A percentile compares a stretch with the other conserved stretches of the same genome.
These are phyloP conservation scores for Naganishia randhawae DNA, from an alignment of 768 basidiomycete species.

Conservation along the genomic window DNA sequence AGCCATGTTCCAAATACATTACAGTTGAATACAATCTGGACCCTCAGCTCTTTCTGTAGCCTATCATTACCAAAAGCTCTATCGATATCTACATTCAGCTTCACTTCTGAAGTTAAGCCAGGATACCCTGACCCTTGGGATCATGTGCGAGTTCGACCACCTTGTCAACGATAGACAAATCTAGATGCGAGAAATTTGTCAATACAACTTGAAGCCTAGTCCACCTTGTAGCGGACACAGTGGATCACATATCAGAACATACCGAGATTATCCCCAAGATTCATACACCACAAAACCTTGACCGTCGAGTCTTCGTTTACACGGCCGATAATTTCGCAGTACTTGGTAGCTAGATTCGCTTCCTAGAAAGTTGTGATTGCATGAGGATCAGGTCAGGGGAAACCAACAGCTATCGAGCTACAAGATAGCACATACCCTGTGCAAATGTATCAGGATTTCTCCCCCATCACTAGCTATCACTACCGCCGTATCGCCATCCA, in stretches of 20 bases:
- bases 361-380: not conserved
- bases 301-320: constrained; percentile 60
- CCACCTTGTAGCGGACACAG: too few species aligned
- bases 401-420: not conserved
- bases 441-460: constrained; percentile 53
- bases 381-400: not conserved
- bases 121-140: constrained; percentile 10
- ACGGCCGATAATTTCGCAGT: constrained; percentile 65
- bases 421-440: constrained; percentile 13
- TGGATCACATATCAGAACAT: constrained; percentile 40
- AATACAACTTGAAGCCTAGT: not conserved
- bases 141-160: constrained; percentile 7
- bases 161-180: constrained; percentile 18
- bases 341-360: constrained; percentile 57
- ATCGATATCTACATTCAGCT: not conserved
- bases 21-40: not conserved
- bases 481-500: constrained; percentile 56
- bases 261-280: constrained; percentile 66
- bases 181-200: not conserved
- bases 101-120: not conserved
- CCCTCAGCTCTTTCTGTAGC: not conserved
- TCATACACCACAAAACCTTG: constrained; percentile 58
- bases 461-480: constrained; percentile 68
- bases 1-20: not conserved
- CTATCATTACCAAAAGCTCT: not conserved